Base-by-base conservation (phyloP, 1,139 yeast species). In the Chernovozyma sophiae-reginae region DNA sequence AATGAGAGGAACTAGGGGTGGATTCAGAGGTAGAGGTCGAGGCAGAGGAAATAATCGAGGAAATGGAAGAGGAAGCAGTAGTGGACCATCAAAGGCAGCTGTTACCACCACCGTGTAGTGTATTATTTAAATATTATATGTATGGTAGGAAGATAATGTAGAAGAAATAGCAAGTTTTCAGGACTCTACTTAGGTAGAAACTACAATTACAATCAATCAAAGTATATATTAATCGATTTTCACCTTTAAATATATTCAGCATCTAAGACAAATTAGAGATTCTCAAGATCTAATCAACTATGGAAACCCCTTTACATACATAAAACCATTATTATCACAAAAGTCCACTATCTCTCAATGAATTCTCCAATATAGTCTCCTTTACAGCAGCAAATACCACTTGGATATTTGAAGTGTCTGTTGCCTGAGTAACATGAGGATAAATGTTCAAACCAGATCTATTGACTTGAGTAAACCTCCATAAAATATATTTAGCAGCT, bases 341-440 rank as follows among this genome's bases (percentile, higher is more conserved):
- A 38, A 89, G 77, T 35, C 97, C 97, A 48, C 94, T 83, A 52
- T 87, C 96, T 58, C 81, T 79, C 46, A 89, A 72, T 20, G 89
- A 73, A 56, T 89, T 89, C 52, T 86, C 95, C 55, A 89, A 69
- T 38, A 89, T 84, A 3, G 96, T 86, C 58, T 87, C 96, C 55
- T 83, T 84, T 24, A 89, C 92, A 13, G 95, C 95, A 3, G 95
- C 95, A 67, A 89, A 86, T 5, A 89, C 96, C 51, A 87, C 66
- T 52, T 84, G 79, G 45, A 89, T 87, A 56, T 89, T 89, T 20
- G 87, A 80, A 7, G 97, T 87, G 57, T 89, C 96, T 1, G 96
- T 89, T 1, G 97, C 97, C 56, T 89, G 96, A 3, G 97, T 89
- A 23, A 89, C 85, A 54, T 89, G 95, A 11, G 96, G 96, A 52